Evolutionary conservation across 164 flowering plant species (phyloP), one percentile per base, ranked within the genome.

Genomic region (Nymphaea colorata): DNA sequence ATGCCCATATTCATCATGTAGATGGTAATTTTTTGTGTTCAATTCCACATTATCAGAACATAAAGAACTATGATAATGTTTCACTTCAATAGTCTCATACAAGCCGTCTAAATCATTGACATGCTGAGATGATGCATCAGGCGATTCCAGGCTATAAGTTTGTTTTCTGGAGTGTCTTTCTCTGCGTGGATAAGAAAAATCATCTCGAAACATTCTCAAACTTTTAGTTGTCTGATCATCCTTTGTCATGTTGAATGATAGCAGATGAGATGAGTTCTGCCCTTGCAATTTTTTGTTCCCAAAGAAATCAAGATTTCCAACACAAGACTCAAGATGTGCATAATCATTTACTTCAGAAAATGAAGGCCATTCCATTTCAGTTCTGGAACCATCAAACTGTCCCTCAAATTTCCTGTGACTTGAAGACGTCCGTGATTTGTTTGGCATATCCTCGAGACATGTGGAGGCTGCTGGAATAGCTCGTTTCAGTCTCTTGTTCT

Each of bases 391-490:
- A 73, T 72, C 80, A 42, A 10, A 64, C 67, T 69, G 69, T 70
- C 68, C 70, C 62, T 77, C 74, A 70, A 60, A 64, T 65, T 53
- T 69, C 41, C 75, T 69, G 53, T 71, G 74, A 61, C 70, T 75
- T 14, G 64, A 62, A 72, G 69, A 70, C 11, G 73, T 51, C 62
- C 64, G 18, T 42, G 66, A 62, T 8, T 72, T 80, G 65, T 62
- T 61, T 53, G 76, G 67, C 63, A 71, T 61, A 62, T 69, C 72
- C 75, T 64, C 74, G 42, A 60, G 64, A 44, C 66, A 76, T 25
- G 43, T 81, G 81, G 80, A 85, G 81, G 64, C 76, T 72, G 42
- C 53, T 73, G 62, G 82, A 73, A 42, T 75, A 68, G 59, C 82
- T 79, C 69, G 75, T 78, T 44, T 67, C 65, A 14, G 57, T 60